Base-by-base conservation (phyloP, 2,329 filamentous ascomycete species). In the Neocatenulostroma microsporum region DNA sequence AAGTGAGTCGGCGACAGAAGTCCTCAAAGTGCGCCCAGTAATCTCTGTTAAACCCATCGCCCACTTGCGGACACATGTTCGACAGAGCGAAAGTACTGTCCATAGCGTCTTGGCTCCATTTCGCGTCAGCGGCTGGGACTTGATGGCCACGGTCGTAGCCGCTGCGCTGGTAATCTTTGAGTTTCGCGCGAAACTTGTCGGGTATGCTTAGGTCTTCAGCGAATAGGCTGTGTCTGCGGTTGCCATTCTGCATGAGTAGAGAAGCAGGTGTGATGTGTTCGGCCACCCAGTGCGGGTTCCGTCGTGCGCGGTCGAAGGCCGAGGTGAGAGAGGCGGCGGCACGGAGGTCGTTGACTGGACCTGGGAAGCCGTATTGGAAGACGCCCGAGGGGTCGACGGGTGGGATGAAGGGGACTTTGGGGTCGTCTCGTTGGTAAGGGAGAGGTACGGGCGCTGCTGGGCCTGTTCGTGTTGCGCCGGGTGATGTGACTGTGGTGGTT, bases 11-110 rank as follows among this genome's bases (percentile, higher is more conserved):
- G 8, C 91, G 77, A 66, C 89, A 95, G 57, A 96, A 98, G 57
- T 95, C 89, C 67, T 98, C 91, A 49, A 98, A 88, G 62, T 98
- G 91, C 24, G 91, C 84, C 91, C 91, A 98, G 74, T 98, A 98
- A 67, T 98, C 91, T 34, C 91, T 76, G 68, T 98, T 98, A 73
- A 98, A 98, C 41, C 91, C 91, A 58, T 95, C 86, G 49, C 91
- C 91, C 20, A 98, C 91, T 67, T 98, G 91, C 21, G 91, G 91
- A 58, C 88, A 94, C 88, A 98, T 98, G 68, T 98, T 98, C 58
- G 75, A 82, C 38, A 98, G 74, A 56, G 78, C 81, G 58, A 98
- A 98, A 2, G 91, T 98, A 40, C 84, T 85, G 64, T 98, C 79
- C 86, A 98, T 94, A 46, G 91, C 88, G 23, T 75, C 63, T 64